Evolutionary conservation across 2,329 filamentous ascomycete species (phyloP), one percentile per base, ranked within the genome.

Genomic region (Hymenotorrendiella dingleyae): DNA sequence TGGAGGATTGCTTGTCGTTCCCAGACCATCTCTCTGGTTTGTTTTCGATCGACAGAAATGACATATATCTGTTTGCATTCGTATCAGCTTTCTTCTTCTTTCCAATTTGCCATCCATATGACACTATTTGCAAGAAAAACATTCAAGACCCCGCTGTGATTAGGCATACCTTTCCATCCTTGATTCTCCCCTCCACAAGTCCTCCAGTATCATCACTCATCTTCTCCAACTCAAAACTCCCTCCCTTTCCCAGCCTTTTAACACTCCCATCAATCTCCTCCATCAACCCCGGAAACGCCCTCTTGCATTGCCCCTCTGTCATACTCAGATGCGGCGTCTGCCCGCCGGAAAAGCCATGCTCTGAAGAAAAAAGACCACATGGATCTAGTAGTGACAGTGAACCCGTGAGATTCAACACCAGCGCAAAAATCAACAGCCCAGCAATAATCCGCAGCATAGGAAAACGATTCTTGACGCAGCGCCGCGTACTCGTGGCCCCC

Each of bases 1-100:
- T 74, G 68, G 1, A 79, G 66, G 8, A 70, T 67, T n/a, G 74
- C 71, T 27, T 64, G 65, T 37, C 71, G 69, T 46, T 73, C 71
- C 60, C 20, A 39, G n/a, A 32, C 26, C 24, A 39, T 39, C 19
- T 69, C 40, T 6, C 30, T 14, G 21, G 14, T 8, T 27, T 21
- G 54, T 17, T 57, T 59, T 12, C 63, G 58, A 36, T 70, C 64
- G 5, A 64, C 59, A 24, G 67, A 64, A 42, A 74, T 61, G 42
- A 75, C 67, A 48, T 62, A 68, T 10, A 75, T 63, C 63, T 68
- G 49, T 22, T 36, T 42, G 4, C 20, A 33, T 20, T 32, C 30
- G 21, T 37, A n/a, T n/a, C n/a, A n/a, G n/a, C n/a, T n/a, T n/a
- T n/a, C n/a, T n/a, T n/a, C n/a, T n/a, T n/a, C n/a, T n/a, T n/a